Percentiles rank a stretch among this genome's conserved stretches.
These are phyloP conservation scores for Peronospora tabacina DNA, from an alignment of 352 stramenopile species.

Conservation along the genomic window DNA sequence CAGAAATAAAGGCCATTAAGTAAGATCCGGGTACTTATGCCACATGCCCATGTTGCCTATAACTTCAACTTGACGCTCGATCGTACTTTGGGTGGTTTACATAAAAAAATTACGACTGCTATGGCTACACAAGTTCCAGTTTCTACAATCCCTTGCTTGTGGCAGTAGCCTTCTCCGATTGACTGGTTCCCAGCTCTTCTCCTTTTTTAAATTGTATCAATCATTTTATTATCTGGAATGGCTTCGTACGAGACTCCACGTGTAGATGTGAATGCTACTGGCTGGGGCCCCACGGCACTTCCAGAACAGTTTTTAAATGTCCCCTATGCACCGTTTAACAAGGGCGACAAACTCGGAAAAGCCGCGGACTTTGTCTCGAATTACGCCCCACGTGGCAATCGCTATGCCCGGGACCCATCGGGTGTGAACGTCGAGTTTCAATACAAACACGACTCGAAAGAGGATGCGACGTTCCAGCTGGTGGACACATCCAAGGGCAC, in stretches of 20 bases:
- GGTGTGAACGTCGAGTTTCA: slow-evolving; percentile 90
- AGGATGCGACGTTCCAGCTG: slow-evolving; percentile 89
- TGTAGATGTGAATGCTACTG: slow-evolving; percentile 75
- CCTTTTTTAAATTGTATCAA: slow-evolving; percentile 5
- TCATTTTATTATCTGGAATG: slow-evolving; percentile 37
- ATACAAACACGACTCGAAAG: slow-evolving; percentile 89
- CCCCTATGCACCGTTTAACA: slow-evolving; percentile 94
- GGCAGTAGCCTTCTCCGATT: slow-evolving; percentile 1
- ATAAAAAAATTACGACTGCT: no score
- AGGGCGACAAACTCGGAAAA: slow-evolving; percentile 91
- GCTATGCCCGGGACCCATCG: slow-evolving; percentile 61
- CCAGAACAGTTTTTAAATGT: slow-evolving; percentile 89
- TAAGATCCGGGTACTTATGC: slow-evolving; percentile 2
- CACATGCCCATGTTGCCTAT: neutral
- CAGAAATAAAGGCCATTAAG: slow-evolving; percentile 20
- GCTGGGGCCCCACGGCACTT: slow-evolving; percentile 81
- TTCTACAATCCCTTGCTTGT: neutral
- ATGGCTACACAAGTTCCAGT: neutral
- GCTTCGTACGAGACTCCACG: slow-evolving; percentile 62
- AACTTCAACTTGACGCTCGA: slow-evolving; percentile 1
- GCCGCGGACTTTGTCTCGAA: slow-evolving; percentile 90
- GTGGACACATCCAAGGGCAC: slow-evolving; percentile 90
- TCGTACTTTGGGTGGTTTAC: neutral
- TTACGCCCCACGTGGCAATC: slow-evolving; percentile 48
- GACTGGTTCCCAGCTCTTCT: slow-evolving; percentile 14